Evolutionary conservation across 169 alveolate species (phyloP).

Genomic region (Plasmodium yoelii): DNA sequence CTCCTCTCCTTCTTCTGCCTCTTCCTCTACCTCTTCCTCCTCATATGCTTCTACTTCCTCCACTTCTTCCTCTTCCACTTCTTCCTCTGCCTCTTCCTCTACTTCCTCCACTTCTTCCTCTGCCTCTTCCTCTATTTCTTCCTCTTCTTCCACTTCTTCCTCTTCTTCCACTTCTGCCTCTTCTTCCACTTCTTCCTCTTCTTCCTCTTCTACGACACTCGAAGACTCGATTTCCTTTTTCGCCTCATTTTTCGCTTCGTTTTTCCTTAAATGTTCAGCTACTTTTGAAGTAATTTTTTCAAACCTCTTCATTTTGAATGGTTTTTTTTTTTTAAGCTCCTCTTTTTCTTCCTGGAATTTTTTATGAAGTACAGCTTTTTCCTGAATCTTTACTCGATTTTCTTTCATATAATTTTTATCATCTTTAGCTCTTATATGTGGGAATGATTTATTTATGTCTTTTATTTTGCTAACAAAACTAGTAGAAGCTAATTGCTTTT

Average conservation of each 20-base stretch:
- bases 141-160: background rate
- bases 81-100: background rate
- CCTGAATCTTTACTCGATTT: conserved; percentile 27
- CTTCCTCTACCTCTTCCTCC: conserved; percentile 2
- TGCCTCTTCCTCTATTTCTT: conserved; percentile 10
- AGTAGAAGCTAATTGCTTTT: conserved; percentile 34
- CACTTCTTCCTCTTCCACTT: background rate
- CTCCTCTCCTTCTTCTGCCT: background rate
- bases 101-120: background rate
- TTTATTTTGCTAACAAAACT: conserved; percentile 44
- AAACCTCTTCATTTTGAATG: conserved; percentile 48
- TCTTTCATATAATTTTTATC: conserved; percentile 73
- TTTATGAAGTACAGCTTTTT: conserved; percentile 34
- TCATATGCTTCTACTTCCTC: conserved; percentile 8
- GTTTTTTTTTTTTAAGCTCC: conserved; percentile 36
- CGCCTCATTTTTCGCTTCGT: background rate
- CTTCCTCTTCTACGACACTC: background rate
- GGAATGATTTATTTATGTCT: conserved; percentile 48
- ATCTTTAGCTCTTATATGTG: conserved; percentile 26
- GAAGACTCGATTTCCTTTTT: no score
- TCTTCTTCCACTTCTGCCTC: conserved; percentile 8
- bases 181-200: conserved; percentile 6
- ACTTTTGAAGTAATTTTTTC: conserved; percentile 48
- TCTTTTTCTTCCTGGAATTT: conserved; percentile 33
- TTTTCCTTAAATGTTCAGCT: conserved; percentile 19